Conservation (phyloP, 192 early-diverging fungal genomes). For the Mortierella hygrophila region DNA sequence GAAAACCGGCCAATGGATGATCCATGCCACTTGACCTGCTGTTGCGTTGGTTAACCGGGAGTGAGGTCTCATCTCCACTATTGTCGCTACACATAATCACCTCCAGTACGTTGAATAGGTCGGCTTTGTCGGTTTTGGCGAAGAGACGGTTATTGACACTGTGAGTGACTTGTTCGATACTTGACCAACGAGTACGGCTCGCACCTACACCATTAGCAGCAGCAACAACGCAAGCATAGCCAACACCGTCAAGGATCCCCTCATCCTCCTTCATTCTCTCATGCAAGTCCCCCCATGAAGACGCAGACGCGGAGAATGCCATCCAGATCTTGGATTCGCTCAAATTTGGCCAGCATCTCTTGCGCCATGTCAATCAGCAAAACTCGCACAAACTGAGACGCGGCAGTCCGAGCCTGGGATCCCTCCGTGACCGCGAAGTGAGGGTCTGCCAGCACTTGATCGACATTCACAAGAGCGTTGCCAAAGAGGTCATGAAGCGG, state of each 20-base stretch:
- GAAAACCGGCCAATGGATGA: not conserved
- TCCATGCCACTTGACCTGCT: no score
- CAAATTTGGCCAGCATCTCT: not conserved
- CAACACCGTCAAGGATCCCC: no score
- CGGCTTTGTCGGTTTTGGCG: not conserved
- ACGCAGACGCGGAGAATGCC: not conserved
- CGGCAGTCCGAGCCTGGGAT: not conserved
- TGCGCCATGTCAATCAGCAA: not conserved
- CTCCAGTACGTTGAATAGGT: conserved; percentile 1
- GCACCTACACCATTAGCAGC: no score
- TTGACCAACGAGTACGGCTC: conserved; percentile 4
- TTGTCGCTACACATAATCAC: not conserved
- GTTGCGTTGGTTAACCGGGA: no score
- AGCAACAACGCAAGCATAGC: no score
- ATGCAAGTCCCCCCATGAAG: not conserved
- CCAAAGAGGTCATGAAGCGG: not conserved
- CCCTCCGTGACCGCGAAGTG: not conserved
- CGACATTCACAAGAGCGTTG: not conserved
- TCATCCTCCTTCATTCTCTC: not conserved
- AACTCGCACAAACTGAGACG: not conserved
- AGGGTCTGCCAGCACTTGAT: not conserved
- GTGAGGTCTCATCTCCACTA: no score
- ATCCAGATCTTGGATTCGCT: not conserved
- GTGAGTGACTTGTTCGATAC: not conserved
- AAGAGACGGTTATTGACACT: not conserved